These are phyloP conservation scores for Fraxinus ornus DNA, from an alignment of 305 asterid species.

Conservation along the genomic window DNA sequence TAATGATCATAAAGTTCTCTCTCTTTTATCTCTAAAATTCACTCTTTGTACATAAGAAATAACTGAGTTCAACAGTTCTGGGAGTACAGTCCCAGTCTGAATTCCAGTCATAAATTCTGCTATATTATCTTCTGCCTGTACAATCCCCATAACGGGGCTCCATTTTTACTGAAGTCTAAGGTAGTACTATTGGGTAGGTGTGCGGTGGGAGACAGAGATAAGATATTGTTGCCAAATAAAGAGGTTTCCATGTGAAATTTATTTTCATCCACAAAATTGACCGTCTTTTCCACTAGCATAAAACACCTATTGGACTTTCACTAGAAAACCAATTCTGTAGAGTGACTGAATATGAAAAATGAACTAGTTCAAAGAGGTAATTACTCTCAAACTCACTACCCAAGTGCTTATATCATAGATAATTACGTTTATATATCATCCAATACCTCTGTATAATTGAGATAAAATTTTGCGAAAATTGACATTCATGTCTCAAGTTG, in stretches of 20 bases:
- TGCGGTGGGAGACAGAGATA: slow-evolving; percentile 51
- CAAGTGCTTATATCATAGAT: no score
- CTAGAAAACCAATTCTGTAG: not conserved
- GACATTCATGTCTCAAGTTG: not conserved
- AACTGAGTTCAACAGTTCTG: not conserved
- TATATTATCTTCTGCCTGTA: slow-evolving; percentile 15
- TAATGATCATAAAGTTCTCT: not conserved
- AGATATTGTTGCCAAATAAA: slow-evolving; percentile 39
- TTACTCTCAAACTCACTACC: no score
- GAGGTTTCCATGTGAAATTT: slow-evolving; percentile 37
- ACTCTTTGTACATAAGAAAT: slow-evolving; percentile 14
- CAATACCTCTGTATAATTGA: not conserved
- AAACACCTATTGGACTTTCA: not conserved
- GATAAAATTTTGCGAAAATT: not conserved
- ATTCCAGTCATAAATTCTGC: slow-evolving; percentile 17
- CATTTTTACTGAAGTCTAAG: not conserved
- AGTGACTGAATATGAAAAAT: not conserved
- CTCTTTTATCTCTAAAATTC: not conserved
- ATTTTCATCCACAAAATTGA: slow-evolving; percentile 50
- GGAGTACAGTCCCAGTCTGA: slow-evolving; percentile 22
- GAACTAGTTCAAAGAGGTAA: not conserved
- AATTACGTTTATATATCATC: not conserved
- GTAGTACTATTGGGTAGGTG: slow-evolving; percentile 28
- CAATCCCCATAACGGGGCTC: slow-evolving; percentile 33
- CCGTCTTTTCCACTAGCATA: slow-evolving; percentile 23